Conservation (phyloP, 768 basidiomycete species). For the Mycena albidolilacea region DNA sequence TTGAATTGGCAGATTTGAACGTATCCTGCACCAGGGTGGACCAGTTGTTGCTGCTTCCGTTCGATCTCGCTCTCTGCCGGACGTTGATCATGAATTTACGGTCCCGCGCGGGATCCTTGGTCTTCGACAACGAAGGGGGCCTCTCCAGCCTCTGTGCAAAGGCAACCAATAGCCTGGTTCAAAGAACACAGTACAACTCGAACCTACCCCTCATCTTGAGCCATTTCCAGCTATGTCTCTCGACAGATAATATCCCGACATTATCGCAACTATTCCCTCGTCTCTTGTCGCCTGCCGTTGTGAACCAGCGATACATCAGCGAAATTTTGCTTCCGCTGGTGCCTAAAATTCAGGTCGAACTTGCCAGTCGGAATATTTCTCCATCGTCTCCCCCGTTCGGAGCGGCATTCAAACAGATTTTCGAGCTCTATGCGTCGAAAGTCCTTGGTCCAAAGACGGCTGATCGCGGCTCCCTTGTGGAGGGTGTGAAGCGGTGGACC, state of each 20-base stretch:
- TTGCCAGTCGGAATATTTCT: slow-evolving; percentile 4
- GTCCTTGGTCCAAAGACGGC: slow-evolving; percentile 7
- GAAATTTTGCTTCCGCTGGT: slow-evolving; percentile 13
- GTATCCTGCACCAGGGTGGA: not conserved
- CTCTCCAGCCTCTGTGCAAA: slow-evolving; percentile 7
- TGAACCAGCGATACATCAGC: slow-evolving; percentile 17
- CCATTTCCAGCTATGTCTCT: slow-evolving; percentile 18
- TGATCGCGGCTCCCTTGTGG: slow-evolving; percentile 15
- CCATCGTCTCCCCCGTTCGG: slow-evolving; percentile 7
- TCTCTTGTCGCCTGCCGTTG: slow-evolving; percentile 7
- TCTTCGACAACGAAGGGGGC: not conserved
- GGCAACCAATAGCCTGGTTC: slow-evolving; percentile 11
- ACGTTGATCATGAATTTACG: slow-evolving; percentile 13
- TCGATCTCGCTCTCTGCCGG: slow-evolving; percentile 3
- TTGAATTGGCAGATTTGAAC: not conserved
- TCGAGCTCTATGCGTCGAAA: slow-evolving; percentile 21
- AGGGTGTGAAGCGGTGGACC: not conserved
- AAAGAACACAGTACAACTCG: slow-evolving; percentile 6
- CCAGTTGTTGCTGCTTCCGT: not conserved
- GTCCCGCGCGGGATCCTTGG: not conserved
- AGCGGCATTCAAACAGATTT: slow-evolving; percentile 14
- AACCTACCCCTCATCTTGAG: not conserved
- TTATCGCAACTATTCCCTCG: slow-evolving; percentile 9
- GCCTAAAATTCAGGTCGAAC: slow-evolving; percentile 5
- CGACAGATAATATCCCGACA: slow-evolving; percentile 3